Base-by-base conservation (phyloP, 108 stramenopile species). In the Stephanodiscus minutulus region DNA sequence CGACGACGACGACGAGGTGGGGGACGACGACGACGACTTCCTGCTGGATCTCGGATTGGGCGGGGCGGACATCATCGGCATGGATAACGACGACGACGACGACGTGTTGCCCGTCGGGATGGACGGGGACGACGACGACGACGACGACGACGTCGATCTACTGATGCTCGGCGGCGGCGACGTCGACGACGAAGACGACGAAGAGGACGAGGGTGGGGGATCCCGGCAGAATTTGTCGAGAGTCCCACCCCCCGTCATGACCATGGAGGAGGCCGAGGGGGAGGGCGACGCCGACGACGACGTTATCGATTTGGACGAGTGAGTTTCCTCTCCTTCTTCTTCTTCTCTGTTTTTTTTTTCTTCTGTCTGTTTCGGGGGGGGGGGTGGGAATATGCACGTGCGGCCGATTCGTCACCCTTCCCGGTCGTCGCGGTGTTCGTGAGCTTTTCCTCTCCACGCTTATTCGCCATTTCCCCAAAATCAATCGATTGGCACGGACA, bases 41-140 rank as follows among this genome's bases (percentile, higher is more conserved):
- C 77, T 92, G 66, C 76, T 77, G 28, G 71, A 73, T 37, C 54
- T 90, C 4, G 90, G 89, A 79, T 78, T 94, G 28, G 93, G 88
- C 24, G 70, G 86, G 52, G 2, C 31, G 3, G 56, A 61, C 25
- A 75, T 72, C 24, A 47, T 39, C 17, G 62, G n/a, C 47, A 52
- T 47, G 0, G 68, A 65, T 29, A 18, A 48, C 15, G 47, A 15
- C 39, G 39, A 0, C 1, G 11, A 11, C 39, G 92, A 86, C 57
- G 66, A 47, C 27, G 46, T 2, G 7, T 44, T 68, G 22, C 21
- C 53, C 64, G 71, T 27, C 28, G 67, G 27, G 59, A 36, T 13
- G 15, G 56, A 39, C 27, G 66, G 39, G 25, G 12, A 10, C n/a
- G n/a, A n/a, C 24, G 56, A 48, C 15, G 47, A 15, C 39, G 39